phyloP scores from a whole-genome alignment of 2,329 filamentous ascomycete genomes.

The Trichoderma sp. region DNA sequence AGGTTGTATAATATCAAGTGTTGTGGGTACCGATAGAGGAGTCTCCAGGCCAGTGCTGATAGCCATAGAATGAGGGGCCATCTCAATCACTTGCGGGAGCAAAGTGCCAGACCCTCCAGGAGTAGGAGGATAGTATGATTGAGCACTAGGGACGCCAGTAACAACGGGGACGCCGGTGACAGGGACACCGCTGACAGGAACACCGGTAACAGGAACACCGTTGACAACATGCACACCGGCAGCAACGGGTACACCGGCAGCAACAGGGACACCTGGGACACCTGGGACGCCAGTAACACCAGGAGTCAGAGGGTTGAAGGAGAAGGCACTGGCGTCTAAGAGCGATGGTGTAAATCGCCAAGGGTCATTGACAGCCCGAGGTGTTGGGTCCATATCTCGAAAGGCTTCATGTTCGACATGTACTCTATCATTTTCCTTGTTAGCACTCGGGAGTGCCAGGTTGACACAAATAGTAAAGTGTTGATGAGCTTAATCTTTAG shows the following conservation, averaged over 20 bases:
- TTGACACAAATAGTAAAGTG: not conserved
- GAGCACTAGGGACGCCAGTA: constrained; percentile 63
- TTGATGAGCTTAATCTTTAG: not conserved
- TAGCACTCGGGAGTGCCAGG: not conserved
- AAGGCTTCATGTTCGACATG: constrained; percentile 45
- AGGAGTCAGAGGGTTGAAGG: constrained; percentile 72
- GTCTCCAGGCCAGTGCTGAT: constrained; percentile 78
- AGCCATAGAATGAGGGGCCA: constrained; percentile 76
- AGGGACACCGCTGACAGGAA: constrained; percentile 62
- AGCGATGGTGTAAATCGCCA: constrained; percentile 90
- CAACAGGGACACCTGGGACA: too few relatives aligned
- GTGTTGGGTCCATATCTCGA: constrained; percentile 78
- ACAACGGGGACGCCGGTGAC: constrained; percentile 58
- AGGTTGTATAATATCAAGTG: constrained; percentile 66
- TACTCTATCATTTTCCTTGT: constrained; percentile 30
- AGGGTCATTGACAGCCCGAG: constrained; percentile 75
- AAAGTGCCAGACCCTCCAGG: constrained; percentile 78
- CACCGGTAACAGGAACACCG: constrained; percentile 47
- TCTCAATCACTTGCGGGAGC: constrained; percentile 83
- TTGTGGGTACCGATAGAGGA: constrained; percentile 76
- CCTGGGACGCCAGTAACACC: constrained; percentile 55
- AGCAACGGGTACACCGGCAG: too few relatives aligned
- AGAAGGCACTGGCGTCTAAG: constrained; percentile 82
- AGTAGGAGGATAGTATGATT: constrained; percentile 86
- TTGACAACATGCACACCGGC: too few relatives aligned